Conservation (phyloP, 805 yeast species). For the Lipomyces mesembrius region DNA sequence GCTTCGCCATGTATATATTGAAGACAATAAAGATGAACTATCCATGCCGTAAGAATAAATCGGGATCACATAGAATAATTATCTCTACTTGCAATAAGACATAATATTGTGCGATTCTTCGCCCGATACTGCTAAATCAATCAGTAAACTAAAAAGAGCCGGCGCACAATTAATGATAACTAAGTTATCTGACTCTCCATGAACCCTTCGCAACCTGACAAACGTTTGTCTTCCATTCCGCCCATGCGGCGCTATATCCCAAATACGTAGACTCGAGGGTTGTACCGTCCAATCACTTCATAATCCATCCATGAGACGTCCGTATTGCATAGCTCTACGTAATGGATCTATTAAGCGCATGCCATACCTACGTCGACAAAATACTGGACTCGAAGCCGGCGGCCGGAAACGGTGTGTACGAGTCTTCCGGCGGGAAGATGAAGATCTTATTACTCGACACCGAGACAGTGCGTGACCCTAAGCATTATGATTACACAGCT, state of each 20-base stretch:
- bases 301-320: neutral
- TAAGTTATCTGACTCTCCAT: too few species aligned
- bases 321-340: neutral
- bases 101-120: too few species aligned
- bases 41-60: neutral
- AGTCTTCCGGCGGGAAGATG: constrained; percentile 48
- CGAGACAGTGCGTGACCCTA: constrained; percentile 54
- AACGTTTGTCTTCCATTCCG: too few species aligned
- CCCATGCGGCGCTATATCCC: neutral
- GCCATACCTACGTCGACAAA: constrained; percentile 49
- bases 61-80: too few species aligned
- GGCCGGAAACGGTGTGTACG: constrained; percentile 41
- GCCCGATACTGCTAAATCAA: neutral
- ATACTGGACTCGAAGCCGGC: constrained; percentile 41
- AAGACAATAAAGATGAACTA: too few species aligned
- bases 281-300: neutral
- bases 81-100: neutral
- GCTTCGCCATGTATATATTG: too few species aligned
- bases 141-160: neutral
- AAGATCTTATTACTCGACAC: constrained; percentile 79
- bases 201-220: too few species aligned
- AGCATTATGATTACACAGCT: neutral
- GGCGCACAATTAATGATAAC: too few species aligned
- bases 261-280: neutral
- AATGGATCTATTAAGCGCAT: constrained; percentile 49